Evolutionary conservation across 306 rosid genomes (phyloP).

Genomic region (Astragalus glycyphyllos): DNA sequence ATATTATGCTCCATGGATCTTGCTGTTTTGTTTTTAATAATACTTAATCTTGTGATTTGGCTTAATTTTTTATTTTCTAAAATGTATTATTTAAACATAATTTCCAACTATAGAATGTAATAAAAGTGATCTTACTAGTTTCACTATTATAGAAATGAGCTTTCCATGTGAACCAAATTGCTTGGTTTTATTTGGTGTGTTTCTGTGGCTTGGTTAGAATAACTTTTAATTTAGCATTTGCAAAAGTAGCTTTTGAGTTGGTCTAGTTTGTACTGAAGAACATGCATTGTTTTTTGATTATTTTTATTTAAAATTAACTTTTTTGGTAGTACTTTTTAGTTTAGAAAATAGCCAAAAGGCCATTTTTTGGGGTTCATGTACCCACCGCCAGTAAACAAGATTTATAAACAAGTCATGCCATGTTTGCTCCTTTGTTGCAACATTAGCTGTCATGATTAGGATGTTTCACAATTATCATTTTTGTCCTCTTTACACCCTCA

Average conservation of each 20-base stretch:
- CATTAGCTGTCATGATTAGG: slow-evolving; percentile 51
- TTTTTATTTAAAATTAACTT: neutral
- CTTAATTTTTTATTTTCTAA: neutral
- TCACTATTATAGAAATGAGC: neutral
- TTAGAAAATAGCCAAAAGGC: slow-evolving; percentile 40
- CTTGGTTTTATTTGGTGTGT: slow-evolving; percentile 8
- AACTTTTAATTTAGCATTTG: slow-evolving; percentile 19
- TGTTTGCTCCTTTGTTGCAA: slow-evolving; percentile 22
- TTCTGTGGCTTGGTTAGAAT: slow-evolving; percentile 11
- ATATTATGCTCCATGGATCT: neutral
- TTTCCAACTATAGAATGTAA: neutral
- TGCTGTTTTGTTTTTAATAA: neutral
- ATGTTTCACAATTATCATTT: slow-evolving; percentile 30
- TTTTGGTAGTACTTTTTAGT: slow-evolving; percentile 30
- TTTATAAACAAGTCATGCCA: slow-evolving; percentile 12
- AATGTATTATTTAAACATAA: neutral
- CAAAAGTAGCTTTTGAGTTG: slow-evolving; percentile 5
- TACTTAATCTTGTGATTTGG: neutral
- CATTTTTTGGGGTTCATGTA: slow-evolving; percentile 30
- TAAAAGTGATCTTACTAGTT: neutral
- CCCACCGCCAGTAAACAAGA: slow-evolving; percentile 33
- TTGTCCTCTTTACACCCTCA: slow-evolving; percentile 38
- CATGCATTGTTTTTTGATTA: neutral
- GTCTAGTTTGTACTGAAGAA: neutral
- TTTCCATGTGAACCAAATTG: slow-evolving; percentile 24